These are phyloP conservation scores for Sutorius eximius DNA, from an alignment of 1,284 basidiomycete genomes.

Conservation along the genomic window DNA sequence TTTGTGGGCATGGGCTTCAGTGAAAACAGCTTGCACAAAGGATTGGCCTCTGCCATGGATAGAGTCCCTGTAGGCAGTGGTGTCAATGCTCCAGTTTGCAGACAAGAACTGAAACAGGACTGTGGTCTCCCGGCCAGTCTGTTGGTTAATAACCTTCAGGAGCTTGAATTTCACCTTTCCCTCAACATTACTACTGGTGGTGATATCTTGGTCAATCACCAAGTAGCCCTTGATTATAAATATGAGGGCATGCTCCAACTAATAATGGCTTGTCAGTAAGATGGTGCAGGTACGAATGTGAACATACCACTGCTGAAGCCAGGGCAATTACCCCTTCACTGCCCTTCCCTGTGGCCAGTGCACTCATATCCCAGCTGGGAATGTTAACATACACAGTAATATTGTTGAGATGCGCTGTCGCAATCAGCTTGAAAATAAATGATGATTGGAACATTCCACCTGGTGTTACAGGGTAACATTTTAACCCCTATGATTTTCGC, in stretches of 20 bases:
- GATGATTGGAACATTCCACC: neutral
- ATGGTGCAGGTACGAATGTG: no score
- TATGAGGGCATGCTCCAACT: neutral
- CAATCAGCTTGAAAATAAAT: neutral
- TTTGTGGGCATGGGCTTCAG: neutral
- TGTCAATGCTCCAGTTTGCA: neutral
- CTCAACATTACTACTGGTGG: no score
- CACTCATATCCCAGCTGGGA: no score
- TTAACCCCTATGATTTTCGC: no score
- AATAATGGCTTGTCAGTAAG: no score
- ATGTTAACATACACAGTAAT: neutral
- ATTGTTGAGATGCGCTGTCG: neutral
- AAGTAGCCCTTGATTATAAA: neutral
- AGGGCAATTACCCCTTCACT: no score
- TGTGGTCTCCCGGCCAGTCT: neutral
- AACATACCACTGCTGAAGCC: no score
- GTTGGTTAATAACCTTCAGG: neutral
- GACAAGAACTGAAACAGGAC: neutral
- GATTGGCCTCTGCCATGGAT: neutral
- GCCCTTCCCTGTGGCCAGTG: no score
- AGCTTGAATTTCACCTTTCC: neutral
- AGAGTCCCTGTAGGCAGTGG: neutral
- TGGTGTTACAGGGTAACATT: no score
- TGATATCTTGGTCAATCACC: neutral
- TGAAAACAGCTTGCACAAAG: neutral